Evolutionary conservation across 768 basidiomycete genomes (phyloP), one percentile per base, ranked within the genome.

Genomic region (Agrocybe pediades): DNA sequence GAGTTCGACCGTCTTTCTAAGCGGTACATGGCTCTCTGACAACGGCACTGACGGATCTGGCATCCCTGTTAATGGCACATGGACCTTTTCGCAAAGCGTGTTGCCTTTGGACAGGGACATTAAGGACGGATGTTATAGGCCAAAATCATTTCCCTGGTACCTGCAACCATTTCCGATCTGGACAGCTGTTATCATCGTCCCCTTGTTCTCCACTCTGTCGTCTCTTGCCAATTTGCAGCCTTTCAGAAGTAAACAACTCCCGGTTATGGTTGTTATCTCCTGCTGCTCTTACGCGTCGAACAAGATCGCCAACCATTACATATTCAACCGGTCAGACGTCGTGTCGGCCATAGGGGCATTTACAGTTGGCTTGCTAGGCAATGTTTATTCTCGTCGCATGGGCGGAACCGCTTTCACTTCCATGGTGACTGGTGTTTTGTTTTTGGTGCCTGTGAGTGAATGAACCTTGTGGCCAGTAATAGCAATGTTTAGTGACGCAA

Each of bases 391-490:
- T 36, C 79, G 91, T 42, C 83, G 82, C 65, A 86, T 90, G 80
- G 82, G 87, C 7, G 92, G 91, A 7, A 93, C 91, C 3, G 92
- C 92, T 17, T 94, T 94, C 70, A 92, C 91, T 9, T 86, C 86
- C 2, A 95, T 95, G 92, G 90, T 93, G 36, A 89, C 92, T 21
- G 92, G 91, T 33, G 90, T 95, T 5, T 68, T 92, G 57, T 92
- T 95, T 70, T 74, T 94, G 55, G 90, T 95, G 21, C 92, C 92
- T 11, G 91, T 92, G 66, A 67, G 87, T 79, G 33, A 13, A 30
- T 30, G 15, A 30, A 30, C 17, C 59, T 29, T 41, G 8, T 19
- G 6, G 2, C 21, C 17, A 15, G 2, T 17, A 3, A 9, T 21
- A 15, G 27, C 11, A 26, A 20, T 47, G 25, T 13, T 21, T 41